A percentile compares a stretch with the other conserved stretches of the same genome.
These are phyloP conservation scores for Yamadazyma diddensiae DNA, from an alignment of 1,139 yeast species.

Conservation along the genomic window DNA sequence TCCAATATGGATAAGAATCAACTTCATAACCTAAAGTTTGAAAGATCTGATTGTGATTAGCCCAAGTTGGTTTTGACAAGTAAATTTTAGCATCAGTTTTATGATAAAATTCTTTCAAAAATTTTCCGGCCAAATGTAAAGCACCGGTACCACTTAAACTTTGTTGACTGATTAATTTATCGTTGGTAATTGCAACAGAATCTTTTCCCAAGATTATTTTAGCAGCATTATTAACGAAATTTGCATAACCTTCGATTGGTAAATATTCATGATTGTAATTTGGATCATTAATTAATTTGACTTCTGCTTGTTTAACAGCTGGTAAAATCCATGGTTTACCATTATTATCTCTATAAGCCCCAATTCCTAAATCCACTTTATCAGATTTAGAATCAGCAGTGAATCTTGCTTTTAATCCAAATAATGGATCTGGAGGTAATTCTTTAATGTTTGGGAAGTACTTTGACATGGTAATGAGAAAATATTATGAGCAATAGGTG, in stretches of 20 bases:
- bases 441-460: constrained; percentile 49
- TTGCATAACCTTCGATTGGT: constrained; percentile 74
- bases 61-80: constrained; percentile 94
- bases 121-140: constrained; percentile 79
- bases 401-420: constrained; percentile 78
- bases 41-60: constrained; percentile 85
- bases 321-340: constrained; percentile 96
- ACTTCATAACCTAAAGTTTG: constrained; percentile 61
- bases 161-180: constrained; percentile 72
- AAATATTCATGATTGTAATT: constrained; percentile 88
- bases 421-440: constrained; percentile 76
- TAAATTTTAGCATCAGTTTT: constrained; percentile 52
- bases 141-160: constrained; percentile 96
- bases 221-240: constrained; percentile 74
- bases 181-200: constrained; percentile 51
- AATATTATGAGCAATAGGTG: no score
- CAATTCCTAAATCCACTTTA: constrained; percentile 91
- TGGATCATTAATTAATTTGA: constrained; percentile 44
- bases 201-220: constrained; percentile 71
- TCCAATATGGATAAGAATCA: constrained; percentile 76
- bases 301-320: constrained; percentile 75
- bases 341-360: constrained; percentile 90
- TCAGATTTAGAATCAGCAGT: constrained; percentile 58
- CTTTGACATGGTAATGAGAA: constrained; percentile 31
- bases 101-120: constrained; percentile 53